A percentile compares a stretch with the other conserved stretches of the same genome.
These are phyloP conservation scores for Hamamelis virginiana DNA, from an alignment of 164 flowering plant genomes.

Conservation along the genomic window DNA sequence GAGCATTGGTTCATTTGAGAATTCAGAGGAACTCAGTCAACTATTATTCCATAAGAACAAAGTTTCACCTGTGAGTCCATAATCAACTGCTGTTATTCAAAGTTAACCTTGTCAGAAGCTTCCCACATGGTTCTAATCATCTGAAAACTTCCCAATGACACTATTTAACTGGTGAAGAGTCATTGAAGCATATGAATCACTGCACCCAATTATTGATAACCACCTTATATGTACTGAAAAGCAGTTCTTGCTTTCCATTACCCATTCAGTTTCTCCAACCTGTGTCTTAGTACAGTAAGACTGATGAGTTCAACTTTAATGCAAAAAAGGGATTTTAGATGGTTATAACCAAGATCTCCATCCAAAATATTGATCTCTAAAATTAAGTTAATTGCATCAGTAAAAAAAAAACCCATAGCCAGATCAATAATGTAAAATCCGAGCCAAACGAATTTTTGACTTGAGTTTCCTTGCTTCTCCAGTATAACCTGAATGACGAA, in stretches of 20 bases:
- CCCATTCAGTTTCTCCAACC: background rate
- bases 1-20: no score
- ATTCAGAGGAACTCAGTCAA: background rate
- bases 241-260: background rate
- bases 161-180: background rate
- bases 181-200: background rate
- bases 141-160: background rate
- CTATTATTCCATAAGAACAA: background rate
- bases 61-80: background rate
- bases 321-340: background rate
- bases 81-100: background rate
- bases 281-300: background rate
- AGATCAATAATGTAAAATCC: slow-evolving; percentile 20
- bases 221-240: background rate
- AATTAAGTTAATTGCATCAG: background rate
- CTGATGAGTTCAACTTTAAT: background rate
- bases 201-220: no score
- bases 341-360: background rate
- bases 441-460: slow-evolving; percentile 37
- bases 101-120: background rate
- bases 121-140: background rate
- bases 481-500: slow-evolving; percentile 43
- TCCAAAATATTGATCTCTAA: background rate
- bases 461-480: slow-evolving; percentile 45
- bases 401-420: slow-evolving; percentile 11